These are phyloP conservation scores for Fusarium buxicola DNA, from an alignment of 2,329 filamentous ascomycete genomes.

Conservation along the genomic window DNA sequence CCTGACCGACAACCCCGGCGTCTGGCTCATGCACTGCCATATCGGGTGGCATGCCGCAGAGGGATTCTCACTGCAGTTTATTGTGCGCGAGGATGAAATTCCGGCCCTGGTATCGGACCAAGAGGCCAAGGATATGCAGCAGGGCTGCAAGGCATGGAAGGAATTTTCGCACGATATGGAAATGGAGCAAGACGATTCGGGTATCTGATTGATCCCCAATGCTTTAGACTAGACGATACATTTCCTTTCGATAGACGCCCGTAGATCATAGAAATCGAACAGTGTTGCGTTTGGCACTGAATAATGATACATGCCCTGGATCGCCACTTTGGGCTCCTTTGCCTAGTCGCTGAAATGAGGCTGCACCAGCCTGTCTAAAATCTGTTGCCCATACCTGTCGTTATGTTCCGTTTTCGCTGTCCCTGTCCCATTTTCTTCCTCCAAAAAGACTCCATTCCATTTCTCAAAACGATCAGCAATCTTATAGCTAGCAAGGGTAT, in stretches of 20 bases:
- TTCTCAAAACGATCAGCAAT: slow-evolving; percentile 35
- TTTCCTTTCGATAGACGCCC: slow-evolving; percentile 10
- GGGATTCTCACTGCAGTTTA: slow-evolving; percentile 40
- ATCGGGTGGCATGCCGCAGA: slow-evolving; percentile 49
- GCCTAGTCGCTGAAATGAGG: slow-evolving; percentile 1
- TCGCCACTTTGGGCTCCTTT: slow-evolving; percentile 1
- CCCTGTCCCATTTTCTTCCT: slow-evolving; percentile 14
- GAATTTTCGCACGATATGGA: slow-evolving; percentile 21
- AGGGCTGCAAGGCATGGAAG: slow-evolving; percentile 32
- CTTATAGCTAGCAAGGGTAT: slow-evolving; percentile 43
- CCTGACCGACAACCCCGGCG: slow-evolving; percentile 61
- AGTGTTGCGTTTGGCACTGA: not conserved
- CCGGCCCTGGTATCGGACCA: slow-evolving; percentile 26
- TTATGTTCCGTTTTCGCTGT: slow-evolving; percentile 5
- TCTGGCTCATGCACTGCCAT: slow-evolving; percentile 65
- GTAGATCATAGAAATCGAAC: slow-evolving; percentile 9
- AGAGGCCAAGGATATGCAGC: slow-evolving; percentile 23
- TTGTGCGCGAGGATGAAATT: slow-evolving; percentile 41
- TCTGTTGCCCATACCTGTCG: slow-evolving; percentile 7
- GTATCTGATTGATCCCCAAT: slow-evolving; percentile 19
- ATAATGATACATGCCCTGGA: not conserved
- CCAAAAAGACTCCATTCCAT: slow-evolving; percentile 24
- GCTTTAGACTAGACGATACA: not conserved
- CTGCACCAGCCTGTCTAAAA: slow-evolving; percentile 15
- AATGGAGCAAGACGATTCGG: slow-evolving; percentile 38